Evolutionary conservation across 2,329 filamentous ascomycete genomes (phyloP), one percentile per base, ranked within the genome.

Genomic region (Cucurbitaria berberidis): DNA sequence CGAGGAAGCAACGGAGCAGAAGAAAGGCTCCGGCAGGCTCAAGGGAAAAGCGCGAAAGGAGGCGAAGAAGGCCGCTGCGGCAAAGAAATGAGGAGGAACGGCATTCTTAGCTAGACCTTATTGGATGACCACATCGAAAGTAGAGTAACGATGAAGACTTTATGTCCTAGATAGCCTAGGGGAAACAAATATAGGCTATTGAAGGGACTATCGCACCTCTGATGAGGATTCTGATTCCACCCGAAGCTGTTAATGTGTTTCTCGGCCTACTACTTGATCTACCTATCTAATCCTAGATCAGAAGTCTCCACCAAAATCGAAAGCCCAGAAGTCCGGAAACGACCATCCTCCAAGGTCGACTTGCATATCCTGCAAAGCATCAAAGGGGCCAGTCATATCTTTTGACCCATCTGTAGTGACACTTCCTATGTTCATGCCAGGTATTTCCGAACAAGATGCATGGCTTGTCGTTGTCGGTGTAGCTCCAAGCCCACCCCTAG

Each of bases 321-420:
- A 74, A 2, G 59, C 61, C 72, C 70, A 74, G 53, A 74, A 73
- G 41, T 73, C 71, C 0, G 70, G 66, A 36, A 70, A 73, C 2
- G 56, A 65, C 72, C 72, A 74, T 4, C 63, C 68, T 13, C 46
- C 48, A 36, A 69, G 26, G 44, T 73, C 69, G 15, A 67, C 52
- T 19, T 68, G 64, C 64, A 70, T 66, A 35, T 71, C 67, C 18
- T 66, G 60, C 38, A 70, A 38, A 4, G 52, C 51, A 53, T 68
- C 61, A 13, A 68, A 70, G 2, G 60, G 15, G 0, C 51, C 62
- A 9, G 44, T 40, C 22, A 55, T 30, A 34, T 58, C 42, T 7
- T 56, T 60, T n/a, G 48, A 39, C 3, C 35, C 50, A 13, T 42
- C 42, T 7, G 40, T 44, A 18, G 47, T 18, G 3, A 51, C 49